These are phyloP conservation scores for Ceratocystis cubensis DNA, from an alignment of 2,329 filamentous ascomycete species.

Conservation along the genomic window DNA sequence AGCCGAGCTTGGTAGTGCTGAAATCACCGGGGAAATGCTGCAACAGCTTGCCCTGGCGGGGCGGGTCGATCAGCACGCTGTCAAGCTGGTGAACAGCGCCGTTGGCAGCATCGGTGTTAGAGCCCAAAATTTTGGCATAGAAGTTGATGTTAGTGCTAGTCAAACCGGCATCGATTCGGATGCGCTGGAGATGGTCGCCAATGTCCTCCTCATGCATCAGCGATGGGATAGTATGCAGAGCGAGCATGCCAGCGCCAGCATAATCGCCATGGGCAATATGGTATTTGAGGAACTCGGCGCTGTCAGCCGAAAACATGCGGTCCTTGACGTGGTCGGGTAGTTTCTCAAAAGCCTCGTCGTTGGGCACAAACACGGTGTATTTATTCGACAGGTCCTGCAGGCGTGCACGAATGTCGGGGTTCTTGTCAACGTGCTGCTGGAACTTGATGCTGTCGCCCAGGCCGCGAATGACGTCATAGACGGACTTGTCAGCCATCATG, in stretches of 20 bases:
- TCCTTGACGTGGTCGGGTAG: slow-evolving; percentile 44
- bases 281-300: slow-evolving; percentile 43
- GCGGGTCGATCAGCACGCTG: slow-evolving; percentile 63
- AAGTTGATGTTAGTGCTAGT: slow-evolving; percentile 63
- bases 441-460: slow-evolving; percentile 18
- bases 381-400: slow-evolving; percentile 63
- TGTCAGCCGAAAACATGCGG: slow-evolving; percentile 48
- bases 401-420: slow-evolving; percentile 55
- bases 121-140: slow-evolving; percentile 55
- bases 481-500: slow-evolving; percentile 12
- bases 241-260: slow-evolving; percentile 51
- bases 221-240: slow-evolving; percentile 63
- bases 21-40: slow-evolving; percentile 62
- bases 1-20: slow-evolving; percentile 63
- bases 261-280: slow-evolving; percentile 60
- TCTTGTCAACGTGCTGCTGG: slow-evolving; percentile 37
- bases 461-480: slow-evolving; percentile 24
- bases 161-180: slow-evolving; percentile 52
- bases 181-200: slow-evolving; percentile 55
- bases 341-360: slow-evolving; percentile 60
- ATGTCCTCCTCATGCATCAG: slow-evolving; percentile 46
- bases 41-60: slow-evolving; percentile 40
- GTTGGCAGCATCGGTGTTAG: slow-evolving; percentile 57
- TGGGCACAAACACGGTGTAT: slow-evolving; percentile 71
- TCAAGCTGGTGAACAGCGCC: slow-evolving; percentile 71